Conservation (phyloP, 106 monocot genomes). For the Iris macrosiphon region DNA sequence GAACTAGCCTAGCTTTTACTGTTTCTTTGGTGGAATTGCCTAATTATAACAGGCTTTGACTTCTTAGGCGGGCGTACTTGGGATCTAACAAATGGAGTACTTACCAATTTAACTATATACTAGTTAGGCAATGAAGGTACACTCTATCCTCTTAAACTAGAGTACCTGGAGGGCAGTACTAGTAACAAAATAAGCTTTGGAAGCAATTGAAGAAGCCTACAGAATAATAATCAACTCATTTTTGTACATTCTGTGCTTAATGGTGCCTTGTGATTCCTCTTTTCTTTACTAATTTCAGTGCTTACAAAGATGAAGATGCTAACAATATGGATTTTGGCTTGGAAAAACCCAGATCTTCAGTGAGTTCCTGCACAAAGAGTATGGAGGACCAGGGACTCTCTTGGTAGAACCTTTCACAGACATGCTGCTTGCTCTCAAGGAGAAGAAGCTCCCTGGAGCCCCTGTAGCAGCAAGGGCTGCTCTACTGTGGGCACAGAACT, state of each 20-base stretch:
- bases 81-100: constrained; percentile 3
- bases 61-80: background rate
- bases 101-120: no score
- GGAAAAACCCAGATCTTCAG: constrained; percentile 24
- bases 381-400: constrained; percentile 44
- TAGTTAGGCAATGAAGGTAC: no score
- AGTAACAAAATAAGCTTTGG: no score
- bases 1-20: no score
- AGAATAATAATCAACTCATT: no score
- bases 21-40: background rate
- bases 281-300: no score
- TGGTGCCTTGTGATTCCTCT: no score
- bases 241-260: no score
- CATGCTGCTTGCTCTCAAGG: constrained; percentile 41
- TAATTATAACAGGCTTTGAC: background rate
- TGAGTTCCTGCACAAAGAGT: constrained; percentile 36
- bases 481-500: constrained; percentile 38
- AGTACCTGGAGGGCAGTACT: no score
- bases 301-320: background rate
- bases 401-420: constrained; percentile 40
- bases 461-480: constrained; percentile 35
- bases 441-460: constrained; percentile 36
- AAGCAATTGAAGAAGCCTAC: no score
- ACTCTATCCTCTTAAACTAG: no score
- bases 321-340: background rate